These are phyloP conservation scores for Hypholoma sublateritium DNA, from an alignment of 768 basidiomycete species.

Conservation along the genomic window DNA sequence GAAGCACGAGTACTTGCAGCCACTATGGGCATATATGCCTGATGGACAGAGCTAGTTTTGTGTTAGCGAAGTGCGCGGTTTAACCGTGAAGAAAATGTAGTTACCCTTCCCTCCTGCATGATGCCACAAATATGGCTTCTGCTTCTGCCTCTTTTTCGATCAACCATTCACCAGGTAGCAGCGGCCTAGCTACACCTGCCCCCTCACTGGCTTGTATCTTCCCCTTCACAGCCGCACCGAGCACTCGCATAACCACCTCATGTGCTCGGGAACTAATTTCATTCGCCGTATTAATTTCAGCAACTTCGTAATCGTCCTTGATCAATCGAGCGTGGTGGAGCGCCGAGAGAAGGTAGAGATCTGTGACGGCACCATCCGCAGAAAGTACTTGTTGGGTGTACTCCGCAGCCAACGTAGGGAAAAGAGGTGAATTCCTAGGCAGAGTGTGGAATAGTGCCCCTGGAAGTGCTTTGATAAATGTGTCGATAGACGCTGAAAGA, in stretches of 20 bases:
- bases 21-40: conserved; percentile 92
- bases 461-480: conserved; percentile 45
- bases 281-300: conserved; percentile 75
- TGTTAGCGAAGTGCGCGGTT: conserved; percentile 2
- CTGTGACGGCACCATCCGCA: conserved; percentile 41
- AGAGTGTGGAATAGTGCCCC: conserved; percentile 67
- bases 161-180: conserved; percentile 80
- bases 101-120: conserved; percentile 85
- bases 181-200: conserved; percentile 46
- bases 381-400: conserved; percentile 38
- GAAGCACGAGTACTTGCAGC: conserved; percentile 85
- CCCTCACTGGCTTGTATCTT: conserved; percentile 46
- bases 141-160: conserved; percentile 93
- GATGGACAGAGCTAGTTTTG: conserved; percentile 65
- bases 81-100: conserved; percentile 19
- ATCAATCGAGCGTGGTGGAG: conserved; percentile 80
- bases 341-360: conserved; percentile 69
- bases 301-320: conserved; percentile 76
- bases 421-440: conserved; percentile 49
- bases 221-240: conserved; percentile 71
- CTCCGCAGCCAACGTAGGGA: conserved; percentile 47
- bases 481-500: conserved; percentile 46
- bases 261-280: conserved; percentile 88
- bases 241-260: conserved; percentile 87
- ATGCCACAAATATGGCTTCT: conserved; percentile 90